Evolutionary conservation across 345 rosid species (phyloP), one percentile per base, ranked within the genome.

Genomic region (Linum lewisii): DNA sequence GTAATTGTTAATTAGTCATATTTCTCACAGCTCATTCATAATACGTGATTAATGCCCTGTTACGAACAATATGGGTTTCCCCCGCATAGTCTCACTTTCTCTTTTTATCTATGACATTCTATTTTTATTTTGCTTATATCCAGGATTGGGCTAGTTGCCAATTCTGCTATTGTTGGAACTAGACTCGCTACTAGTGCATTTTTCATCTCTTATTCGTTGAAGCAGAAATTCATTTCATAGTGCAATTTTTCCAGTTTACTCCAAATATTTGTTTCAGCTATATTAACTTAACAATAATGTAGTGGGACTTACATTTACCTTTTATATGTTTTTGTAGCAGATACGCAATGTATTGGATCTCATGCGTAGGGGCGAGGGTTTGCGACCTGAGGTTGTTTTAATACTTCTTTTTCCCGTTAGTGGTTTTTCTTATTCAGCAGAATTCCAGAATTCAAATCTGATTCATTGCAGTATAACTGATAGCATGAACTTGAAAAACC

Each of bases 321-420:
- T 21, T 60, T 64, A 64, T 54, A 3, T 38, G 57, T 51, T 29
- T 58, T 19, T 67, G 64, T 62, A 60, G 75, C 82, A 88, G 87
- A 70, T 91, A 63, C 86, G 90, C 47, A 80, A 66, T 76, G 82
- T 82, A 74, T 69, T 88, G 87, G 96, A 84, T 69, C 81, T 85
- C 44, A 81, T 91, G 89, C 95, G 86, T 16, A 77, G 95, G 72
- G 84, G 86, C 13, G 94, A 89, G 74, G 74, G 74, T 71, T 73
- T 91, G 78, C 91, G 81, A 25, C 56, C 85, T 49, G 95, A 88
- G 96, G 97, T 87, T 66, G 34, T 57, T 80, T 6, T 56, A 58
- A 51, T 38, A 34, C 3, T 13, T 49, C 26, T 53, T 18, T 24
- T 44, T 20, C 14, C 13, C 13, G 14, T 5, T 42, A 11, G 11